Base-by-base conservation (phyloP, 2,329 filamentous ascomycete species). In the Capronia epimyces region DNA sequence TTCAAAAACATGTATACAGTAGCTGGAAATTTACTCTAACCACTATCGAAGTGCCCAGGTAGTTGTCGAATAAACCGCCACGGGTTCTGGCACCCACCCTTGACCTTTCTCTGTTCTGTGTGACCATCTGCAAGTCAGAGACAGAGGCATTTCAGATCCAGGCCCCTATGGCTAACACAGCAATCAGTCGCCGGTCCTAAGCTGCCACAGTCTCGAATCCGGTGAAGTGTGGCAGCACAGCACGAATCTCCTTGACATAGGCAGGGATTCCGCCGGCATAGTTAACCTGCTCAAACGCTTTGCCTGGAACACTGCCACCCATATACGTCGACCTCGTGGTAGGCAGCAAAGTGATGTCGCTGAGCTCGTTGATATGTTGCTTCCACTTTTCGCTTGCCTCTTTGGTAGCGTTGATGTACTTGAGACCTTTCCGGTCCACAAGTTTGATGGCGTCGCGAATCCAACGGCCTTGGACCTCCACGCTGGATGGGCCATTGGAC, bases 381-480 rank as follows among this genome's bases (percentile, higher is more conserved):
- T 75, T 78, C 76, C 77, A 83, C 12, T 65, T 59, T 7, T 70
- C 60, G 6, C 72, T 67, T 0, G 75, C 74, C 39, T 77, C 73
- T 0, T 52, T 41, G 34, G 67, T 73, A 0, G 76, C 69, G 50
- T 81, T 71, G 42, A 82, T 72, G 52, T 74, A 76, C 56, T 71
- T 73, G 62, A 79, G 66, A 1, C 66, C 64, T 21, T 75, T 65
- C 1, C 58, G 54, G 49, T 69, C 62, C 59, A 80, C 74, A 60
- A 77, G 72, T 25, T 68, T 65, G 44, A 83, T 77, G 37, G 63
- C 62, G 42, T 77, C 72, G 10, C 69, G 67, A 34, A 57, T 57
- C 78, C 77, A 83, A 0, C 75, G 67, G 2, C 78, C 79, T 59
- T 83, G 80, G 0, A 78, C 58, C 56, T 81, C 77, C 10, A 76